Evolutionary conservation across 306 rosid genomes (phyloP).

Genomic region (Cucurbita argyrosperma): DNA sequence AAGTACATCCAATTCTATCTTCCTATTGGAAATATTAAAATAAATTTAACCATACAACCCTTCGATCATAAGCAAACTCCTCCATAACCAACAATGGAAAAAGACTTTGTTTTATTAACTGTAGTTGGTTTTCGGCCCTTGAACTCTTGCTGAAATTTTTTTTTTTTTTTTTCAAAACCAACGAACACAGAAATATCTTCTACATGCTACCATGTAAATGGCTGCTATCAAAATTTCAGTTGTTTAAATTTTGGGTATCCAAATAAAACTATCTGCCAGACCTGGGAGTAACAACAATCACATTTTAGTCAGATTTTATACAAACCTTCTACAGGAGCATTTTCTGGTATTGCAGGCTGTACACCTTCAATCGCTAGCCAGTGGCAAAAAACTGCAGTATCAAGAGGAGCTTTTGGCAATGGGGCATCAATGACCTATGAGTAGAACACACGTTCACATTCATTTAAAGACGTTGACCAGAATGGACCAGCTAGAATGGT

Average conservation of each 20-base stretch:
- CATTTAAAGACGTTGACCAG: background rate
- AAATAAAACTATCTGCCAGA: background rate
- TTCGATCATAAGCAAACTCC: background rate
- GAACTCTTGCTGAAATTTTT: background rate
- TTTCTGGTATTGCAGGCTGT: slow-evolving; percentile 94
- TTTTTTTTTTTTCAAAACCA: background rate
- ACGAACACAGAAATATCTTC: background rate
- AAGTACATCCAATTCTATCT: background rate
- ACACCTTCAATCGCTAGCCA: slow-evolving; percentile 98
- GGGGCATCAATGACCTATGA: slow-evolving; percentile 71
- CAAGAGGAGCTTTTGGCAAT: slow-evolving; percentile 75
- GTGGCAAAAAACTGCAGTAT: slow-evolving; percentile 38
- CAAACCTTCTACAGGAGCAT: slow-evolving; percentile 72
- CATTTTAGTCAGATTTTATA: slow-evolving; percentile 1
- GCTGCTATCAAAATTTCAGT: background rate
- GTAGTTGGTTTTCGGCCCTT: background rate
- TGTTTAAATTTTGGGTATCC: background rate
- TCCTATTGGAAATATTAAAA: background rate
- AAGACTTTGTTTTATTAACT: background rate
- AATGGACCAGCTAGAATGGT: slow-evolving; percentile 14
- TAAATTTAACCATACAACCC: background rate
- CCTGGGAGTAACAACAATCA: background rate
- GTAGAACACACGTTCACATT: slow-evolving; percentile 11
- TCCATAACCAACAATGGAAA: background rate
- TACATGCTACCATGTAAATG: background rate